Base-by-base conservation (phyloP, 129 eudicot genomes). In the Ambrosia artemisiifolia region DNA sequence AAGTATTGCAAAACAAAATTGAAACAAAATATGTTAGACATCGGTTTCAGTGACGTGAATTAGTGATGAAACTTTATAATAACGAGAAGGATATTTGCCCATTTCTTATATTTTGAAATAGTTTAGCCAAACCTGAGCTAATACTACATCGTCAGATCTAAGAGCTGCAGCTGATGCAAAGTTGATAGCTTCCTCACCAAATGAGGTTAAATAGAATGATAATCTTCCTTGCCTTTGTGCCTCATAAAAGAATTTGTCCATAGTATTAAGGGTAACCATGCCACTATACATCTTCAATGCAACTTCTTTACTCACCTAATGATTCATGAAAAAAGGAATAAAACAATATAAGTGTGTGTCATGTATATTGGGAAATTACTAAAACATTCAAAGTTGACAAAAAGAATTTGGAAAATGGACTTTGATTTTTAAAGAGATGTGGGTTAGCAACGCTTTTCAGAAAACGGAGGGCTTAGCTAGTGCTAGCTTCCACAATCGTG, bases 141-240 rank as follows among this genome's bases (percentile, higher is more conserved):
- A 71, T 38, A 91, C 49, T 48, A 88, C 16, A 56, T 91, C 97
- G 17, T 91, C 85, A 1, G 70, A 16, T 32, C 75, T 61, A 47
- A 91, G 91, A 10, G 96, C 97, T 13, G 96, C 96, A 0, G 97
- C 96, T 11, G 97, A 86, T 46, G 91, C 96, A 28, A 91, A 78
- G 80, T 74, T 86, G 18, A 86, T 73, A 33, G 97, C 97, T 74
- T 91, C 97, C 63, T 91, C 97, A 2, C 97, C 97, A 47, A 34
- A 66, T 12, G 96, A 80, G 35, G 96, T 86, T 6, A 88, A 0
- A 61, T 86, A 91, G 61, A 88, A 91, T 7, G 96, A 86, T 61
- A 86, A 72, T 63, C 94, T 86, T 35, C 97, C 97, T 66, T 91
- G 97, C 74, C 91, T 82, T 72, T 91, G 96, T 19, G 88, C 88